A percentile compares a stretch with the other conserved stretches of the same genome.
phyloP scores from a whole-genome alignment of 148 eudicot species.

The Fagopyrum esculentum region DNA sequence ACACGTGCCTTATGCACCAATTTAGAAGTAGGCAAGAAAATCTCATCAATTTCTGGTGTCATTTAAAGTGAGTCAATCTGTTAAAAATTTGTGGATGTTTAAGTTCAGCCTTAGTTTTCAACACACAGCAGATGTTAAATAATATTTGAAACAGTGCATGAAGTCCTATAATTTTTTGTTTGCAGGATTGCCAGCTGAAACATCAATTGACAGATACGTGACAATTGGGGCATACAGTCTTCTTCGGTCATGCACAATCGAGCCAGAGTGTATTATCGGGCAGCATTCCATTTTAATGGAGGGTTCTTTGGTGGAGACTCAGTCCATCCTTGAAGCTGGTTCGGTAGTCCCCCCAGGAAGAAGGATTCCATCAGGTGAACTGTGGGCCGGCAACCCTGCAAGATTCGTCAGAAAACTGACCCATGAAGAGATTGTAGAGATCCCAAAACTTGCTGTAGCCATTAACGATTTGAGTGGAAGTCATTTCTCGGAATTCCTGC shows the following conservation, averaged over 20 bases:
- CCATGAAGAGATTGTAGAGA: slow-evolving; percentile 88
- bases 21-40: neutral
- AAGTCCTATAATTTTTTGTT: neutral
- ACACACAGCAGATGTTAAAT: neutral
- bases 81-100: neutral
- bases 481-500: slow-evolving; percentile 77
- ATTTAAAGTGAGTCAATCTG: neutral
- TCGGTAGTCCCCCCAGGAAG: slow-evolving; percentile 96
- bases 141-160: neutral
- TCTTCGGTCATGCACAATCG: slow-evolving; percentile 88
- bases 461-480: slow-evolving; percentile 76
- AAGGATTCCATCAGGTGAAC: slow-evolving; percentile 92
- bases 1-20: neutral
- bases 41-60: slow-evolving; percentile 1
- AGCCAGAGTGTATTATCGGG: slow-evolving; percentile 95
- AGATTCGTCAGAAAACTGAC: slow-evolving; percentile 87
- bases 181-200: slow-evolving; percentile 95
- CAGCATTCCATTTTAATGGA: slow-evolving; percentile 97
- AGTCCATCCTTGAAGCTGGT: slow-evolving; percentile 95
- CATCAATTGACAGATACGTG: slow-evolving; percentile 74
- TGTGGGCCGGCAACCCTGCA: slow-evolving; percentile 99
- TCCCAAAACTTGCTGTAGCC: slow-evolving; percentile 93
- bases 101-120: neutral
- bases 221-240: slow-evolving; percentile 88
- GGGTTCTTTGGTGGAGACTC: slow-evolving; percentile 94